Base-by-base conservation (phyloP, 2,329 filamentous ascomycete species). In the Beauveria sp. region DNA sequence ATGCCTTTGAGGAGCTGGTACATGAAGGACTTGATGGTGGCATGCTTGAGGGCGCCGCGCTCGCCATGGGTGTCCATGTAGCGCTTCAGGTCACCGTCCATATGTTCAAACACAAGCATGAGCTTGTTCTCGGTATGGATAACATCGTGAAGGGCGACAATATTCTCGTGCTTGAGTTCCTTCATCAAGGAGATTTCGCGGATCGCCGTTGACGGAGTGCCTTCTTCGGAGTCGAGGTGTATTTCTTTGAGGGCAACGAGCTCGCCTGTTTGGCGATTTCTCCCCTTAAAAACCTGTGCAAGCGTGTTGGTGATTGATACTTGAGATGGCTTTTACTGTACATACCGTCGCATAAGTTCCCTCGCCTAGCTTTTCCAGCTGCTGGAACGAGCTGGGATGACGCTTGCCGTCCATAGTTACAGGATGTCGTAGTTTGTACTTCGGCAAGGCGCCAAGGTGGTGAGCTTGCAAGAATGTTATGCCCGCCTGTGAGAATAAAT, bases 121-220 rank as follows among this genome's bases (percentile, higher is more conserved):
- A 99, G 86, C 76, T 99, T 99, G 79, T 98, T 99, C 80, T 99
- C 95, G 63, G 95, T 99, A 76, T 99, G 95, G 70, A 99, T 98
- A 62, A 99, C 95, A 81, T 99, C 95, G 82, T 98, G 91, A 5
- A 99, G 87, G 63, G 89, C 91, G 69, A 99, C 93, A 67, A 99
- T 98, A 73, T 97, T 98, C 74, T 97, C 93, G 76, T 99, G 95
- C 77, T 98, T 98, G 67, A 99, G 84, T 77, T 99, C 95, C 78
- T 99, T 99, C 95, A 99, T 98, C 62, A 99, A 83, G 1, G 93
- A 97, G 70, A 99, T 99, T 76, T 99, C 95, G 71, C 95, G 91
- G 74, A 99, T 99, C 52, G 95, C 95, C 0, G 95, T 99, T 57
- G 90, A 96, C 4, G 95, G 95, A 0, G 95, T 99, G 69, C 95